Evolutionary conservation across 805 yeast genomes (phyloP).

Genomic region (Ascoidea tarda): DNA sequence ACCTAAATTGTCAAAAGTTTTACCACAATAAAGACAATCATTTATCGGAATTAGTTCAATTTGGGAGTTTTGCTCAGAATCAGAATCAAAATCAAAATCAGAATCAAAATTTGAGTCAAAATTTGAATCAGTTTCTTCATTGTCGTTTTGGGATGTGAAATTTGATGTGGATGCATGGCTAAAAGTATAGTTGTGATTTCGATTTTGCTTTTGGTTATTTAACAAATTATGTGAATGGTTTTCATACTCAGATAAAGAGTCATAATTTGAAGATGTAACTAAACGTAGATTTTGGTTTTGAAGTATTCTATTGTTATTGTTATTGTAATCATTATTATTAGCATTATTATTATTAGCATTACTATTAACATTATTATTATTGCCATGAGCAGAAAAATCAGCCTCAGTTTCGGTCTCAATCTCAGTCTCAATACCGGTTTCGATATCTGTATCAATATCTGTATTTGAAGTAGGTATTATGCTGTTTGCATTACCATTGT

Average conservation of each 20-base stretch:
- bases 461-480: too few relatives aligned
- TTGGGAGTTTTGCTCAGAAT: too few relatives aligned
- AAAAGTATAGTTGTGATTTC: too few relatives aligned
- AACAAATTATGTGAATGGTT: too few relatives aligned
- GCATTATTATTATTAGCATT: neutral
- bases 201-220: too few relatives aligned
- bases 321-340: neutral
- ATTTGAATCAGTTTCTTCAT: too few relatives aligned
- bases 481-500: too few relatives aligned
- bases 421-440: neutral
- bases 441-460: too few relatives aligned
- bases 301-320: neutral
- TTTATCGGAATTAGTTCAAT: neutral
- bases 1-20: neutral
- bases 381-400: neutral
- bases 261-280: slow-evolving; percentile 64
- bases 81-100: too few relatives aligned
- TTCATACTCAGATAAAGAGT: slow-evolving; percentile 28
- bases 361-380: neutral
- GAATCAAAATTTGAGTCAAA: too few relatives aligned
- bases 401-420: slow-evolving; percentile 8
- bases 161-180: too few relatives aligned
- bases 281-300: neutral
- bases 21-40: neutral
- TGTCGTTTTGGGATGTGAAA: too few relatives aligned